Base-by-base conservation (phyloP, 495 filamentous ascomycete species). In the Penicillium samsonianum region DNA sequence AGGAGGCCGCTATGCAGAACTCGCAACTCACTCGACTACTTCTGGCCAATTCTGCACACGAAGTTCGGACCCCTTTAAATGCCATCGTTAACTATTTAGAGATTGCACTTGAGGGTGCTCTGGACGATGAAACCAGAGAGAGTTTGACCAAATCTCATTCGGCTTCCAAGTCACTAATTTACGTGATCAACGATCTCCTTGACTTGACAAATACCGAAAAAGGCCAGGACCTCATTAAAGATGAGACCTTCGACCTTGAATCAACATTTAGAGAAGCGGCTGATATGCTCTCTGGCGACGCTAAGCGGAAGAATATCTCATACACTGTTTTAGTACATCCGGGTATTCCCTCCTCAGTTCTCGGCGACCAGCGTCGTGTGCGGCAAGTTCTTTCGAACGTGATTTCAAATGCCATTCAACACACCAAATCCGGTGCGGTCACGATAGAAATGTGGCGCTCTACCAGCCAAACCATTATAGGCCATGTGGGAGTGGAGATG, bases 11-110 rank as follows among this genome's bases (percentile, higher is more conserved):
- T 4, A 71, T 95, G 64, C 87, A 96, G 58, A 93, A 76, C 62
- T 95, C 88, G 53, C 86, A 91, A 41, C 75, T 98, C 17, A 96
- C 90, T 2, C 79, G 84, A 46, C 73, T 98, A 14, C 72, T 98
- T 10, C 77, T 96, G 3, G 90, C 93, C 10, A 96, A 98, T 64
- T 95, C 92, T 1, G 93, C 93, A 0, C 93, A 98, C 64, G 92
- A 96, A 76, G 90, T 98, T 16, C 88, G 93, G 30, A 98, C 93
- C 0, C 92, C 93, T 1, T 75, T 98, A 4, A 96, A 96, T 69
- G 93, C 93, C 20, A 95, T 98, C 64, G 94, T 98, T 67, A 98
- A 98, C 63, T 96, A 94, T 57, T 77, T 98, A 3, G 93, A 98
- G 64, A 96, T 96, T 60, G 93, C 93, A 0, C 75, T 98, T 3